Base-by-base conservation (phyloP, 306 rosid genomes). In the Prunus mira region DNA sequence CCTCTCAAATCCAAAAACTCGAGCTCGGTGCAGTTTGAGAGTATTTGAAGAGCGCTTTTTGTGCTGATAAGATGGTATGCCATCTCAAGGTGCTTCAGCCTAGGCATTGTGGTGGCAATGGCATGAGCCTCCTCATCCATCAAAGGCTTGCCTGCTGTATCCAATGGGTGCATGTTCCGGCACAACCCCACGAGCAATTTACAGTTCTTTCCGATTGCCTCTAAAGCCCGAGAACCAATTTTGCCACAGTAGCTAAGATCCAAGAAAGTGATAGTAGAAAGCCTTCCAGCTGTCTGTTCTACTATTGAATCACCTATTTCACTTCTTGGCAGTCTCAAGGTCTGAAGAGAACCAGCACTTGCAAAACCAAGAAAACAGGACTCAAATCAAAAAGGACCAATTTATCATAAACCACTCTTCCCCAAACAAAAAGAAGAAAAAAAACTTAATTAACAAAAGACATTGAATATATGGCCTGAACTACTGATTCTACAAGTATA, bases 181-280 rank as follows among this genome's bases (percentile, higher is more conserved):
- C 97, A 93, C 63, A 96, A 76, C 51, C 92, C 89, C 60, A 82
- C 87, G 1, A 96, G 88, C 56, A 82, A 46, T 79, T 89, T 96
- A 84, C 99, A 93, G 79, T 91, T 96, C 89, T 88, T 89, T 74
- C 99, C 99, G 14, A 96, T 87, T 43, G 80, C 80, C 87, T 96
- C 97, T 6, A 96, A 77, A 6, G 88, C 92, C 43, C 49, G 64
- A 22, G 91, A 86, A 38, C 93, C 58, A 0, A 93, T 91, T 81
- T 87, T 91, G 18, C 86, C 70, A 72, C 99, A 96, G 87, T 91
- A 96, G 88, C 99, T 96, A 88, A 96, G 78, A 89, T 96, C 99
- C 86, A 96, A 86, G 90, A 93, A 93, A 41, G 93, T 86, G 70
- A 96, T 70, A 79, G 79, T 79, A 52, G 97, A 86, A 58, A 96